Evolutionary conservation across 257 asterid species (phyloP).

Genomic region (Nicotiana otophora): DNA sequence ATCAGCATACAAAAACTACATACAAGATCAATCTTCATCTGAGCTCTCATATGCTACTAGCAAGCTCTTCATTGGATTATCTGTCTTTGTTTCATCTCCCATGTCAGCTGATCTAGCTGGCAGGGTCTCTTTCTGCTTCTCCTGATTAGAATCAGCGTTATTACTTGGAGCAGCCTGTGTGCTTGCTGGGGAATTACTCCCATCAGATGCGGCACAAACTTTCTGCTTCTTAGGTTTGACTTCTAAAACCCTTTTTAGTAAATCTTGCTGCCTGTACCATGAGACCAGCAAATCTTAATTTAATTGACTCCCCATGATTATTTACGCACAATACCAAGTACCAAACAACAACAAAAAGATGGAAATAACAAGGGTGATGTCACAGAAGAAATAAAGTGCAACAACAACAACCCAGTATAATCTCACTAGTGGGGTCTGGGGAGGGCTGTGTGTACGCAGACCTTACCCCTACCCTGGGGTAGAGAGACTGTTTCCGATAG

Average conservation of each 20-base stretch:
- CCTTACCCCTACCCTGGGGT: no score
- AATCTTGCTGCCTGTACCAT: slow-evolving; percentile 73
- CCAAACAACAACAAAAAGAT: not conserved
- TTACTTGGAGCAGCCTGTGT: slow-evolving; percentile 28
- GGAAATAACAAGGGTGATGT: not conserved
- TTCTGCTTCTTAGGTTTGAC: slow-evolving; percentile 76
- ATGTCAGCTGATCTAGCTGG: slow-evolving; percentile 18
- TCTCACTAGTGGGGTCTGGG: no score
- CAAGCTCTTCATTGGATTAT: slow-evolving; percentile 76
- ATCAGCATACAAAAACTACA: not conserved
- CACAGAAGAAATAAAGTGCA: not conserved
- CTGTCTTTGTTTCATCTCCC: slow-evolving; percentile 24
- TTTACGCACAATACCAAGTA: not conserved
- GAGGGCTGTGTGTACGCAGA: no score
- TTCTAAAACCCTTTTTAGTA: slow-evolving; percentile 85
- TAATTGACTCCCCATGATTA: not conserved
- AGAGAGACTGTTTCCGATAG: no score
- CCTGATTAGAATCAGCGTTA: slow-evolving; percentile 16
- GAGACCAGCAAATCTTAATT: not conserved
- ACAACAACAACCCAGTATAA: no score
- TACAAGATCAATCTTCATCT: slow-evolving; percentile 35
- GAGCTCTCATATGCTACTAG: slow-evolving; percentile 75
- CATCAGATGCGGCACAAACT: slow-evolving; percentile 33
- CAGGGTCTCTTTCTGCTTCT: slow-evolving; percentile 21
- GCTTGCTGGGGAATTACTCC: slow-evolving; percentile 18